phyloP scores from a whole-genome alignment of 495 filamentous ascomycete species.

The Lophiotrema nucula region DNA sequence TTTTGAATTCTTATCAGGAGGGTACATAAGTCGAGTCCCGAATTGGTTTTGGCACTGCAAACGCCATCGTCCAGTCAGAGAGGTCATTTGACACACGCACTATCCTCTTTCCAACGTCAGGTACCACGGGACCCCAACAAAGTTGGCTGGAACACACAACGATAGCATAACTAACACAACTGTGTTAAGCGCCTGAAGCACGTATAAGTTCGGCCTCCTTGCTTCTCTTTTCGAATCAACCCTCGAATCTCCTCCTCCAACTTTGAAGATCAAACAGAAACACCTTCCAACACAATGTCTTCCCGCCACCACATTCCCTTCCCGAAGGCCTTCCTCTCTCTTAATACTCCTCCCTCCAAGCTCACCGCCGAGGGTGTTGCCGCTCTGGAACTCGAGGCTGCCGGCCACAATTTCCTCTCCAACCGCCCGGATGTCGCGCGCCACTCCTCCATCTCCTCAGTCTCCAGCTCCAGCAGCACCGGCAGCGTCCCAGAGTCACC shows the following conservation, averaged over 20 bases:
- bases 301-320: slow-evolving; percentile 29
- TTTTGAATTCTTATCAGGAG: neutral
- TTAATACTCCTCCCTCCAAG: slow-evolving; percentile 15
- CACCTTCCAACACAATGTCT: slow-evolving; percentile 15
- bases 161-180: too few species aligned
- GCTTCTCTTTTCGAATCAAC: neutral
- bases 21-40: too few species aligned
- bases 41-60: too few species aligned
- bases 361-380: neutral
- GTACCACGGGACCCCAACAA: slow-evolving; percentile 22
- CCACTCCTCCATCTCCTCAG: slow-evolving; percentile 7
- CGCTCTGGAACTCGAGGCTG: neutral
- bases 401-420: slow-evolving; percentile 24
- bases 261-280: neutral
- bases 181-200: neutral
- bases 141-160: slow-evolving; percentile 12
- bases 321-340: slow-evolving; percentile 26
- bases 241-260: neutral
- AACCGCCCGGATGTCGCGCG: slow-evolving; percentile 17
- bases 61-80: neutral
- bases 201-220: neutral
- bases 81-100: slow-evolving; percentile 16
- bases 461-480: slow-evolving; percentile 6
- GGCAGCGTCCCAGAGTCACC: slow-evolving; percentile 2
- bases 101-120: slow-evolving; percentile 2